Conservation (phyloP, 164 flowering plant species). For the Umbilicus rupestris region DNA sequence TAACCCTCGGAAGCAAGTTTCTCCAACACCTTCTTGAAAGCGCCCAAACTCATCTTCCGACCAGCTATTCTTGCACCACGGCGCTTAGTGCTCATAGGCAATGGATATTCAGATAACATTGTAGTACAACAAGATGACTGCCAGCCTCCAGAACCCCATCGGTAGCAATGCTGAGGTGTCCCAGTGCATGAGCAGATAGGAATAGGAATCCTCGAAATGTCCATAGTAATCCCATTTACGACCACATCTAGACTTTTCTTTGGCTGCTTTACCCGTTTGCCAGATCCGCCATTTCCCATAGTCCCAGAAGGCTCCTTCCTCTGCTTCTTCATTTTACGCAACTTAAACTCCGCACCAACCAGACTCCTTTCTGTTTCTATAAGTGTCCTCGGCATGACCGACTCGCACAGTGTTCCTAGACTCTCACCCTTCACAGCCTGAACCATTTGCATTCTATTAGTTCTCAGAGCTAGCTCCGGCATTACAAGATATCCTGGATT, state of each 20-base stretch:
- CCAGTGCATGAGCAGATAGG: conserved; percentile 89
- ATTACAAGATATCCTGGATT: conserved; percentile 21
- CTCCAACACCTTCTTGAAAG: conserved; percentile 90
- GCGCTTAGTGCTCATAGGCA: conserved; percentile 81
- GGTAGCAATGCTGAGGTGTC: conserved; percentile 69
- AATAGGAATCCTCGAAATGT: conserved; percentile 67
- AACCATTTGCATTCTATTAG: conserved; percentile 36
- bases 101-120: conserved; percentile 59
- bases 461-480: conserved; percentile 17
- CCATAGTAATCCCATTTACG: conserved; percentile 70
- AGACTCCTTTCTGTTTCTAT: conserved; percentile 36
- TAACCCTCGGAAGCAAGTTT: conserved; percentile 68
- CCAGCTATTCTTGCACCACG: conserved; percentile 93
- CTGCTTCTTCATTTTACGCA: conserved; percentile 47
- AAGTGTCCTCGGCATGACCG: conserved; percentile 28
- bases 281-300: conserved; percentile 34
- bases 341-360: conserved; percentile 26
- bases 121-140: conserved; percentile 92
- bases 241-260: conserved; percentile 53
- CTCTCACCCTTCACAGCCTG: conserved; percentile 31
- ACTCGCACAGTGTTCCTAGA: conserved; percentile 26
- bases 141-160: conserved; percentile 98
- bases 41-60: conserved; percentile 87
- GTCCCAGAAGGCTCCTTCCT: conserved; percentile 28
- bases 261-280: conserved; percentile 33